These are phyloP conservation scores for Blumeria graminis DNA, from an alignment of 2,329 filamentous ascomycete genomes.

Conservation along the genomic window DNA sequence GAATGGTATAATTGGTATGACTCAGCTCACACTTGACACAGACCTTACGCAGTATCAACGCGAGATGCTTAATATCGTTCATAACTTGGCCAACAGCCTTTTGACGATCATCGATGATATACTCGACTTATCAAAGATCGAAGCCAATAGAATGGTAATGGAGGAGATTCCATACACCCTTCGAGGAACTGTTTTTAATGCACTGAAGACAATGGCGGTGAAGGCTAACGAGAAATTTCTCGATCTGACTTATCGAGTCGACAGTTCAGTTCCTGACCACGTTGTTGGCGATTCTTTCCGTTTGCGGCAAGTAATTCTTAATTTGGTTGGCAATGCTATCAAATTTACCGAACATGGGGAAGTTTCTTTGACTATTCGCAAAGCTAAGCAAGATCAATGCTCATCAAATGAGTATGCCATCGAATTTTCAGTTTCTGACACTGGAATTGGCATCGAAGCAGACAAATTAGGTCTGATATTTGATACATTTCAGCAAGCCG, in stretches of 20 bases:
- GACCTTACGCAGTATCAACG: slow-evolving; percentile 85
- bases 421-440: slow-evolving; percentile 88
- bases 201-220: slow-evolving; percentile 85
- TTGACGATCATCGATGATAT: slow-evolving; percentile 89
- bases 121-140: slow-evolving; percentile 55
- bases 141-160: slow-evolving; percentile 93
- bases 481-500: slow-evolving; percentile 95
- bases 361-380: slow-evolving; percentile 77
- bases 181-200: slow-evolving; percentile 87
- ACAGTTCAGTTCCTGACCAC: slow-evolving; percentile 80
- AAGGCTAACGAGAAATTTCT: slow-evolving; percentile 92
- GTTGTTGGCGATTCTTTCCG: slow-evolving; percentile 94
- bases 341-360: slow-evolving; percentile 97
- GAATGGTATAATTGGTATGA: slow-evolving; percentile 36
- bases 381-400: slow-evolving; percentile 40
- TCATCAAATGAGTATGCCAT: slow-evolving; percentile 64
- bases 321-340: slow-evolving; percentile 92
- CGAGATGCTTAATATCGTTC: slow-evolving; percentile 96
- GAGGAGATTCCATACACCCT: slow-evolving; percentile 94
- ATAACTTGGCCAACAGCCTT: slow-evolving; percentile 85
- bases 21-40: slow-evolving; percentile 82
- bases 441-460: slow-evolving; percentile 83
- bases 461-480: slow-evolving; percentile 96
- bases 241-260: slow-evolving; percentile 79
- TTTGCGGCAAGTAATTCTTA: slow-evolving; percentile 85